Evolutionary conservation across 331 rosid genomes (phyloP).

Genomic region (Quercus tomentella): DNA sequence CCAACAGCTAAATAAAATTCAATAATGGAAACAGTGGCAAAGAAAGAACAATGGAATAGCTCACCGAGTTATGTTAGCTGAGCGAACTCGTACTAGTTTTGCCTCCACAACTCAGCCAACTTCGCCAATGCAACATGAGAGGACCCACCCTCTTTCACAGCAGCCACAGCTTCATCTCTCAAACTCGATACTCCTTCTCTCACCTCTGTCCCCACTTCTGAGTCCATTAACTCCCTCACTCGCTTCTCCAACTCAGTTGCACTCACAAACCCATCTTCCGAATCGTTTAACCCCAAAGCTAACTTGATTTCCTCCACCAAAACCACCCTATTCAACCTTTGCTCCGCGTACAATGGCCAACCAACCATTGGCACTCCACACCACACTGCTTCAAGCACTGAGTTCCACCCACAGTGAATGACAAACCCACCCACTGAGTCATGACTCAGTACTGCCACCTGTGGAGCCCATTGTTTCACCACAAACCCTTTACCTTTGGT

Average conservation of each 20-base stretch:
- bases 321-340: neutral
- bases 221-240: conserved; percentile 19
- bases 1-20: too few species aligned
- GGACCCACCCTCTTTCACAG: conserved; percentile 3
- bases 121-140: neutral
- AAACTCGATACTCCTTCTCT: neutral
- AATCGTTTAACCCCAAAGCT: conserved; percentile 5
- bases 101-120: neutral
- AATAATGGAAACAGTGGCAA: too few species aligned
- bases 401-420: conserved; percentile 28
- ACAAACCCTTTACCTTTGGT: conserved; percentile 5
- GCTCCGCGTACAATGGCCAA: conserved; percentile 32
- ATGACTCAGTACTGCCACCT: conserved; percentile 4
- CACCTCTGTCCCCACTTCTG: neutral
- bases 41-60: too few species aligned
- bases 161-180: neutral
- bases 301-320: conserved; percentile 19
- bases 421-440: conserved; percentile 9
- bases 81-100: too few species aligned
- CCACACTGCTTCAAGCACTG: conserved; percentile 17
- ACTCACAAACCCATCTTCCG: conserved; percentile 18
- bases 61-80: too few species aligned
- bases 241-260: conserved; percentile 20
- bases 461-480: conserved; percentile 9
- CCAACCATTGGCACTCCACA: conserved; percentile 22